Evolutionary conservation across 2,329 filamentous ascomycete species (phyloP), one percentile per base, ranked within the genome.

Genomic region (Myriangium duriaei): DNA sequence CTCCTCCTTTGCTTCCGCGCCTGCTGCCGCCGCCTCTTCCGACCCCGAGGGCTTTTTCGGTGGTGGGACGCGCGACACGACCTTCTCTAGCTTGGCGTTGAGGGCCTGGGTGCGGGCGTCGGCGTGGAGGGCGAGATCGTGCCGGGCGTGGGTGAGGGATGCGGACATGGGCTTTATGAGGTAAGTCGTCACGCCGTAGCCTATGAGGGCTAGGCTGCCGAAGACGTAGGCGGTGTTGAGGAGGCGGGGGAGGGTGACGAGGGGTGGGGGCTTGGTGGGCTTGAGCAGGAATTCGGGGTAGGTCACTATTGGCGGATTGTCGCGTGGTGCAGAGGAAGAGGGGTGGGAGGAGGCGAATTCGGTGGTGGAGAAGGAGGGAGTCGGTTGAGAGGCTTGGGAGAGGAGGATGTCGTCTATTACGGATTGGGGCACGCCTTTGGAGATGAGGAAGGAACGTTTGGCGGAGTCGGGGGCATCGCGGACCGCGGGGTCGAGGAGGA

Each of bases 401-500:
- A 35, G 45, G 28, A 94, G 60, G 5, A 93, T 64, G 34, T 65
- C 63, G 47, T 82, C 64, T 43, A 93, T 83, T 44, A 88, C 76
- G 19, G 69, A 65, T 4, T 71, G 62, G 3, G 61, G 62, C 5
- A 94, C 63, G 3, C 83, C 83, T 56, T 95, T 95, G 35, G 73
- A 74, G 51, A 77, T 70, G 1, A 95, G 63, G 49, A 94, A 94
- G 5, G 72, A 71, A 13, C 72, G 65, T 62, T 93, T 93, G 58
- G 76, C 78, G 40, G 83, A 79, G 31, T 69, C 67, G 0, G 79
- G 67, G 21, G 79, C 75, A 57, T 79, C 64, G 42, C 71, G 74
- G 41, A 94, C 81, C 13, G 69, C 67, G 5, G 81, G 75, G 43
- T 92, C 79, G 35, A 81, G 66, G 3, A 95, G 69, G 53, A 94